phyloP scores from a whole-genome alignment of 352 stramenopile genomes.

The Phytophthora capsici region DNA sequence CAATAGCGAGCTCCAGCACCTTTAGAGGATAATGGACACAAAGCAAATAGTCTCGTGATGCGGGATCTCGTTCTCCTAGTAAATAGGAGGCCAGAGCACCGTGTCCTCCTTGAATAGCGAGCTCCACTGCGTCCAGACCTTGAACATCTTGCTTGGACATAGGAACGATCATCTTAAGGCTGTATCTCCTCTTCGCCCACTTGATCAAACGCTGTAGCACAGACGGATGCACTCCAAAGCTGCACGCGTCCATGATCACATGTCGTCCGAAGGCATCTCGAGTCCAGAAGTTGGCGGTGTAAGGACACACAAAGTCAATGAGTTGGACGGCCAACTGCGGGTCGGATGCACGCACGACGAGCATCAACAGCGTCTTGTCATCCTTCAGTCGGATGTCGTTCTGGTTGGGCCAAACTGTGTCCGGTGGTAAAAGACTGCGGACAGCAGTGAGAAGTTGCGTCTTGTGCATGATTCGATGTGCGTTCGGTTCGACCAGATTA shows the following conservation, averaged over 20 bases:
- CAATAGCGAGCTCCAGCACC: slow-evolving; percentile 17
- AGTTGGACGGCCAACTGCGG: slow-evolving; percentile 18
- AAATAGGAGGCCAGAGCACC: slow-evolving; percentile 11
- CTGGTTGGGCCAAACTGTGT: slow-evolving; percentile 2
- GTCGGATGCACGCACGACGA: slow-evolving; percentile 1
- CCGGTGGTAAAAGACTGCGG: not conserved
- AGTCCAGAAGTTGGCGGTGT: slow-evolving; percentile 12
- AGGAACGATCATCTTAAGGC: slow-evolving; percentile 8
- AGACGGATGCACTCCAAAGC: slow-evolving; percentile 8
- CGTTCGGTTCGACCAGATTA: not conserved
- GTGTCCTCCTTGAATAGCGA: slow-evolving; percentile 6
- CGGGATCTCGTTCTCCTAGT: not conserved
- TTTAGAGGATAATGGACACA: slow-evolving; percentile 16
- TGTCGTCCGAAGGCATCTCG: slow-evolving; percentile 4
- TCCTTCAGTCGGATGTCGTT: slow-evolving; percentile 3
- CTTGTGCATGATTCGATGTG: slow-evolving; percentile 2
- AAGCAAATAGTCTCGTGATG: not conserved
- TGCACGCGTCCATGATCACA: slow-evolving; percentile 20
- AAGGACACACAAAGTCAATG: slow-evolving; percentile 13
- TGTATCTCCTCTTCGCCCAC: slow-evolving; percentile 4
- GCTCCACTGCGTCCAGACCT: slow-evolving; percentile 10
- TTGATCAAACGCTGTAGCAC: slow-evolving; percentile 17
- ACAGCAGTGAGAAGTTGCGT: slow-evolving; percentile 4
- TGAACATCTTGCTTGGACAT: slow-evolving; percentile 9
- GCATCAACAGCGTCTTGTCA: slow-evolving; percentile 22